Evolutionary conservation across 495 filamentous ascomycete genomes (phyloP).

Genomic region (Aspergillus saccharolyticus): DNA sequence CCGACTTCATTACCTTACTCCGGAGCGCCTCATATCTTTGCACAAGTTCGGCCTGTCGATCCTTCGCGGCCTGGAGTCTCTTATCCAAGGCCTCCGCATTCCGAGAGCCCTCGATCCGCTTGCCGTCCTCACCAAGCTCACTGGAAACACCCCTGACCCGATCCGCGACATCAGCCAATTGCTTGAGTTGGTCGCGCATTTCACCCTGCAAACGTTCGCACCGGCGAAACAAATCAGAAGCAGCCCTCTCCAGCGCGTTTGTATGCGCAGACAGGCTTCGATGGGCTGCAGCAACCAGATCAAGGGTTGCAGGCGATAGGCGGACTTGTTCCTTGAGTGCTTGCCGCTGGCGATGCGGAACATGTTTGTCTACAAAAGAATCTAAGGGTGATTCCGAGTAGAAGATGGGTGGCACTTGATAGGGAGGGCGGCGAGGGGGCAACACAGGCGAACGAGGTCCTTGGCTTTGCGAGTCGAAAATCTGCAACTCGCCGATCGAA

Average conservation of each 20-base stretch:
- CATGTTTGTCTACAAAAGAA: slow-evolving; percentile 52
- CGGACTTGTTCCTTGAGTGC: slow-evolving; percentile 66
- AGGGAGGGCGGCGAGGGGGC: slow-evolving; percentile 55
- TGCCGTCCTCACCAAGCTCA: slow-evolving; percentile 48
- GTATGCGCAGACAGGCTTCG: slow-evolving; percentile 70
- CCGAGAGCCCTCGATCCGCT: slow-evolving; percentile 35
- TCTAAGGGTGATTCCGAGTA: slow-evolving; percentile 55
- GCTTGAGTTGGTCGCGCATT: slow-evolving; percentile 63
- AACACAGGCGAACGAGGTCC: slow-evolving; percentile 21
- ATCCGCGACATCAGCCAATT: slow-evolving; percentile 60
- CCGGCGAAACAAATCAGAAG: slow-evolving; percentile 74
- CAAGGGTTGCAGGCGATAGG: slow-evolving; percentile 68
- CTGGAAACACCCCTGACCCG: slow-evolving; percentile 63
- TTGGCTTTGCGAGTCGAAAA: slow-evolving; percentile 23
- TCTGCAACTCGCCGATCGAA: slow-evolving; percentile 26
- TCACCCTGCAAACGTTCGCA: slow-evolving; percentile 70
- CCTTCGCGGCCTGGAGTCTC: slow-evolving; percentile 54
- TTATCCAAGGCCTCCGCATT: slow-evolving; percentile 51
- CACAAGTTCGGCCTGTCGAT: slow-evolving; percentile 54
- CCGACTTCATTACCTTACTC: slow-evolving; percentile 52
- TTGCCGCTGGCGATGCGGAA: slow-evolving; percentile 56
- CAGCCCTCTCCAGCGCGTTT: slow-evolving; percentile 62
- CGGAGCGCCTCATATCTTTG: slow-evolving; percentile 61
- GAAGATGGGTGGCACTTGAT: slow-evolving; percentile 63
- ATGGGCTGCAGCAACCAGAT: slow-evolving; percentile 72